Evolutionary conservation across 164 flowering plant genomes (phyloP), one percentile per base, ranked within the genome.

Genomic region (Kalanchoe fedtschenkoi): DNA sequence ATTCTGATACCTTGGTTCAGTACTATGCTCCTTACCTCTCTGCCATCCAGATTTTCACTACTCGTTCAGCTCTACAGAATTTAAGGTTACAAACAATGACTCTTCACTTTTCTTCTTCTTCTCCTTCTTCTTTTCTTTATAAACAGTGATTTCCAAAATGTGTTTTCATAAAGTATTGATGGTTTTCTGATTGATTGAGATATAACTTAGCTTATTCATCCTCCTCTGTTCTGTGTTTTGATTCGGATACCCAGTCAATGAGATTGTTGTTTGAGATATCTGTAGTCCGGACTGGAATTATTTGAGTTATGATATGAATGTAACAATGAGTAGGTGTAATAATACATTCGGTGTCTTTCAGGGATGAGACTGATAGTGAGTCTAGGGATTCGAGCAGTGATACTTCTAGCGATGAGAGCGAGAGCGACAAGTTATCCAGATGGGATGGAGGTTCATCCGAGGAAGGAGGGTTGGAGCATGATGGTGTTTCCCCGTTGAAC

Each of bases 1-100:
- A 60, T 30, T 83, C 73, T 10, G 96, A 88, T 66, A 77, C 84
- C 53, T 69, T 90, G 4, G 82, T 88, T 51, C 98, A 93, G 75
- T 93, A 93, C 72, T 93, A 86, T 72, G 96, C 87, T 32, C 98
- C 98, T 63, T 90, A 88, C 64, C 96, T 93, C 65, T 93, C 98
- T 58, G 98, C 92, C 6, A 82, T 93, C 32, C 98, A 93, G 69
- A 84, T 90, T 44, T 88, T 79, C 74, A 90, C 95, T 26, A 81
- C 83, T 81, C 70, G 53, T 74, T 68, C 84, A 6, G 74, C 80
- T 32, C 60, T 70, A 4, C 64, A 69, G 57, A 68, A 68, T 61
- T 75, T 82, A 47, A 73, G 91, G 96, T 88, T 76, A 19, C 8
- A 10, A 42, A 0, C 16, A 42, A 17, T 11, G 17, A 14, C 14